A percentile compares a stretch with the other conserved stretches of the same genome.
phyloP scores from a whole-genome alignment of 2,329 filamentous ascomycete species.

The Sporothrix protearum region DNA sequence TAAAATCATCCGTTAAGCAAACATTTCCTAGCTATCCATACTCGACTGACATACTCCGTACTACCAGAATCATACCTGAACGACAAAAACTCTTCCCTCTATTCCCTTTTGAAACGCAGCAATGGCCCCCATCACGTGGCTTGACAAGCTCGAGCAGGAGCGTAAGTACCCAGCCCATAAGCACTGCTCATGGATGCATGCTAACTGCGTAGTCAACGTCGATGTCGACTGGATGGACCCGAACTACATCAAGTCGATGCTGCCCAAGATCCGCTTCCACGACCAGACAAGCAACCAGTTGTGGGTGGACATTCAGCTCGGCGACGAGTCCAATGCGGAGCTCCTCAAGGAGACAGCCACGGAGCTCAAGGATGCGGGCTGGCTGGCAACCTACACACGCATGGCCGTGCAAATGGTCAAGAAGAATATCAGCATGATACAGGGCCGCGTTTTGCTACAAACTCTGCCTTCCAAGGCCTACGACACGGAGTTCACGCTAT shows the following conservation, averaged over 20 bases:
- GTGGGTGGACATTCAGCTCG: slow-evolving; percentile 47
- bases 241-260: slow-evolving; percentile 41
- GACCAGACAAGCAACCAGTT: slow-evolving; percentile 52
- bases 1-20: background rate
- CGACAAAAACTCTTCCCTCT: background rate
- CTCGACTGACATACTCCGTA: background rate
- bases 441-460: slow-evolving; percentile 49
- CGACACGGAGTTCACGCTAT: slow-evolving; percentile 43
- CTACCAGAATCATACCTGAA: background rate
- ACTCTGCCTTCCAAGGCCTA: slow-evolving; percentile 47
- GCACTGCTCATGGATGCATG: no score
- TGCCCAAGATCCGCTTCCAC: slow-evolving; percentile 40
- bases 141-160: slow-evolving; percentile 45
- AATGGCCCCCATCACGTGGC: slow-evolving; percentile 36
- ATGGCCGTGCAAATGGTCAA: slow-evolving; percentile 46
- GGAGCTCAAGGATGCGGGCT: slow-evolving; percentile 28
- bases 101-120: background rate
- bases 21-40: background rate
- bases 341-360: slow-evolving; percentile 10
- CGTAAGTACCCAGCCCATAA: slow-evolving; percentile 33
- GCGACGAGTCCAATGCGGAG: slow-evolving; percentile 42
- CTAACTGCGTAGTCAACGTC: slow-evolving; percentile 41
- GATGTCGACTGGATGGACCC: slow-evolving; percentile 53
- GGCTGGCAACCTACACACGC: slow-evolving; percentile 48
- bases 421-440: slow-evolving; percentile 45